Conservation (phyloP, 345 rosid species). For the Populus pruinosa region DNA sequence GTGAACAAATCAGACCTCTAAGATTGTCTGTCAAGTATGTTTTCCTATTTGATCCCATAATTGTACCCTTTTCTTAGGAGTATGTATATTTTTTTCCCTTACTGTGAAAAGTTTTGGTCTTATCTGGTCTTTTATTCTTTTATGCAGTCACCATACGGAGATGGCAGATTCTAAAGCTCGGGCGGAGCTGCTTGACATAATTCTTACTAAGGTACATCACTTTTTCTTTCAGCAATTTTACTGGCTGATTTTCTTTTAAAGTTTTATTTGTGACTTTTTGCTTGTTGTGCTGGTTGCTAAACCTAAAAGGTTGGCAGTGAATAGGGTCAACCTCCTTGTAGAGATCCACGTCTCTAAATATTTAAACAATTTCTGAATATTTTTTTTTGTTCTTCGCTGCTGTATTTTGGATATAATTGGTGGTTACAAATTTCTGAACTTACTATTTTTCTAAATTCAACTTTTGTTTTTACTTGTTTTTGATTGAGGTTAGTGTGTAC, state of each 20-base stretch:
- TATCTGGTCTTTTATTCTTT: background rate
- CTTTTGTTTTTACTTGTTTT: background rate
- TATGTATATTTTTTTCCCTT: background rate
- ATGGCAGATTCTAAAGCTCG: constrained; percentile 50
- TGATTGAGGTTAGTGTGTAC: background rate
- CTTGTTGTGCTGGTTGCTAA: background rate
- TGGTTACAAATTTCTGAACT: background rate
- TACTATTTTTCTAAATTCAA: background rate
- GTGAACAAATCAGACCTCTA: constrained; percentile 21
- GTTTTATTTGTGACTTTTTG: background rate
- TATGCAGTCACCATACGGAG: constrained; percentile 37
- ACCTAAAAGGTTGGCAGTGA: background rate
- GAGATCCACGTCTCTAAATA: background rate
- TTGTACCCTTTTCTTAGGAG: background rate
- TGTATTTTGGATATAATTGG: background rate
- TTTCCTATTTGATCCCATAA: too few relatives aligned
- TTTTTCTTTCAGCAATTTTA: background rate
- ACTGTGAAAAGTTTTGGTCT: background rate
- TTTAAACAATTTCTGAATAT: background rate
- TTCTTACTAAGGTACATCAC: constrained; percentile 47
- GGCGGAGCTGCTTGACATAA: constrained; percentile 62
- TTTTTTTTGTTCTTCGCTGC: background rate
- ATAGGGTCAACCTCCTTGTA: background rate
- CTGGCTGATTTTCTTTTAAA: background rate
- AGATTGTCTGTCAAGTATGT: constrained; percentile 31